Percentiles rank a stretch among this genome's conserved stretches.
phyloP scores from a whole-genome alignment of 2,329 filamentous ascomycete genomes.

The Pyricularia sp. region DNA sequence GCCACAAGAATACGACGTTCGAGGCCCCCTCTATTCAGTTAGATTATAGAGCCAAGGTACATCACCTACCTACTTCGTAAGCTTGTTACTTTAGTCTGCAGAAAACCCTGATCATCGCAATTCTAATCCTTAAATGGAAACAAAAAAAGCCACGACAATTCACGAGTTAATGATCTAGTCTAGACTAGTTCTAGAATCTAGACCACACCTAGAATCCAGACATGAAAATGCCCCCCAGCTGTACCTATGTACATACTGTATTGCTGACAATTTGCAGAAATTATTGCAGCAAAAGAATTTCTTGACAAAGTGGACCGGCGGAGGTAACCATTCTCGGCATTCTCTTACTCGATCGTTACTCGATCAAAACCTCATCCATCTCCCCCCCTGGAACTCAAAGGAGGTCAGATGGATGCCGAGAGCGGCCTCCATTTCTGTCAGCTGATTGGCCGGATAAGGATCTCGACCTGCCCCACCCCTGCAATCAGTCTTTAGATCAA shows the following conservation, averaged over 20 bases:
- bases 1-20: neutral
- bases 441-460: slow-evolving; percentile 3
- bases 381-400: neutral
- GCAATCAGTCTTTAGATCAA: neutral
- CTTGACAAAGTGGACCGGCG: neutral
- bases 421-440: neutral
- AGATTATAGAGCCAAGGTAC: neutral
- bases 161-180: neutral
- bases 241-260: neutral
- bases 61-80: too few species aligned
- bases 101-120: neutral
- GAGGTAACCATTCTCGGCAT: neutral
- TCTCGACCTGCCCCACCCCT: neutral
- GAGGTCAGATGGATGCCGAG: slow-evolving; percentile 2
- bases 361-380: slow-evolving; percentile 26
- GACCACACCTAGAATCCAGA: too few species aligned
- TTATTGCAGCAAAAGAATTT: neutral
- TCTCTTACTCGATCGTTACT: slow-evolving; percentile 25
- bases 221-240: too few species aligned
- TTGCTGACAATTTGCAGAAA: neutral
- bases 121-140: neutral
- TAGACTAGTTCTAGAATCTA: too few species aligned
- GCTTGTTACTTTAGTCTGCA: neutral
- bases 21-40: neutral
- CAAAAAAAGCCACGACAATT: neutral